These are phyloP conservation scores for Pseudozyma thailandica DNA, from an alignment of 1,284 basidiomycete genomes.

Conservation along the genomic window DNA sequence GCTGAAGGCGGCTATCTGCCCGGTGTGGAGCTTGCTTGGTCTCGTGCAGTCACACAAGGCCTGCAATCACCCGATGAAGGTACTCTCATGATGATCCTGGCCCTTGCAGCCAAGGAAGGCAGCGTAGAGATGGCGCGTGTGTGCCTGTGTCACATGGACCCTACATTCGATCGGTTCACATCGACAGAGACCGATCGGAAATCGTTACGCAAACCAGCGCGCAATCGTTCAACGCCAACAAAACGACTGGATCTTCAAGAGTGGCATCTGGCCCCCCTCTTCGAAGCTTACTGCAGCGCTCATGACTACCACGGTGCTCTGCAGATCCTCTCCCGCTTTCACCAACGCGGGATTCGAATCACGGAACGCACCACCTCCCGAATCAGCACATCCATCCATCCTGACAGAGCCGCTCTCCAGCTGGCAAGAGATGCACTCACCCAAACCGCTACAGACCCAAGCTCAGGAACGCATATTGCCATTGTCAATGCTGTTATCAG, in stretches of 20 bases:
- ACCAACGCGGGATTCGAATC: constrained; percentile 8
- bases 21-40: constrained; percentile 56
- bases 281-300: constrained; percentile 51
- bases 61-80: constrained; percentile 52
- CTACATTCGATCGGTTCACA: constrained; percentile 2
- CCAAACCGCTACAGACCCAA: constrained; percentile 3
- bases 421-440: constrained; percentile 24
- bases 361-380: constrained; percentile 11
- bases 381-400: constrained; percentile 35
- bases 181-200: neutral
- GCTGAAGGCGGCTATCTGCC: constrained; percentile 49
- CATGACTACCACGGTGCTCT: constrained; percentile 42
- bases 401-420: constrained; percentile 11
- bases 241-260: constrained; percentile 38
- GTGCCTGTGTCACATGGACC: constrained; percentile 26
- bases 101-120: constrained; percentile 46
- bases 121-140: constrained; percentile 28
- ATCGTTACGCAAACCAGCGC: neutral
- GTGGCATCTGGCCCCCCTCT: constrained; percentile 55
- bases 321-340: constrained; percentile 16
- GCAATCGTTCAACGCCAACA: neutral
- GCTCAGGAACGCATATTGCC: constrained; percentile 18
- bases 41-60: constrained; percentile 26
- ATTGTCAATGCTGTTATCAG: constrained; percentile 39
- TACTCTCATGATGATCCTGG: constrained; percentile 36